Evolutionary conservation across 2,329 filamentous ascomycete genomes (phyloP), one percentile per base, ranked within the genome.

Genomic region (Dactylellina leptospora): DNA sequence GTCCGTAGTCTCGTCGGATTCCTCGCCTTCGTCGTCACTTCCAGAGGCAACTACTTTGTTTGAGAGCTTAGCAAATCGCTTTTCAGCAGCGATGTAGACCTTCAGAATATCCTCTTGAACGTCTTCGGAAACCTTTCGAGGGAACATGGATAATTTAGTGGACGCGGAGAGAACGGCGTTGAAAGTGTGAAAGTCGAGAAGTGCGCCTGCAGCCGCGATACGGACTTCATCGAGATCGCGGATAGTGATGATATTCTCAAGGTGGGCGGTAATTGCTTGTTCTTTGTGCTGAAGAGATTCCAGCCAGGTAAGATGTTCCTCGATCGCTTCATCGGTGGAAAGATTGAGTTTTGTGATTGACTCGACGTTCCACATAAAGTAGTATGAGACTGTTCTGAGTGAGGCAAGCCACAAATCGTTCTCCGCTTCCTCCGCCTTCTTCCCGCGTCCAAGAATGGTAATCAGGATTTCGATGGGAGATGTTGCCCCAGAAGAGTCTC

Each of bases 301-400:
- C 10, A 71, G 51, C 18, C 53, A 51, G 20, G 58, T 13, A 13
- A 63, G 66, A 5, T 63, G 81, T 20, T 84, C 80, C 75, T 90
- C 86, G 27, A 92, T 81, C 5, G 87, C 85, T 4, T 82, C 79
- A 53, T 86, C 83, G 0, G 86, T 77, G 60, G 91, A 84, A 2
- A 82, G 83, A 44, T 86, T 84, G 23, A 83, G 83, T 8, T 80
- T 76, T 13, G 83, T 81, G 33, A 91, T 77, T 56, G 84, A 82
- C 58, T 87, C 85, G 20, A 90, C 85, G 78, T 95, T 93, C 95
- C 95, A 99, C 87, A 96, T 91, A 78, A 97, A 96, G 81, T 97
- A 97, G 80, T 96, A 92, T 48, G 92, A 84, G 54, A 90, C 84
- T 1, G 88, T 85, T 75, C 90, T 89, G 77, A 96, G 90, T 27